Evolutionary conservation across 2,329 filamentous ascomycete genomes (phyloP).

Genomic region (Parasarocladium wereldwijsianum): DNA sequence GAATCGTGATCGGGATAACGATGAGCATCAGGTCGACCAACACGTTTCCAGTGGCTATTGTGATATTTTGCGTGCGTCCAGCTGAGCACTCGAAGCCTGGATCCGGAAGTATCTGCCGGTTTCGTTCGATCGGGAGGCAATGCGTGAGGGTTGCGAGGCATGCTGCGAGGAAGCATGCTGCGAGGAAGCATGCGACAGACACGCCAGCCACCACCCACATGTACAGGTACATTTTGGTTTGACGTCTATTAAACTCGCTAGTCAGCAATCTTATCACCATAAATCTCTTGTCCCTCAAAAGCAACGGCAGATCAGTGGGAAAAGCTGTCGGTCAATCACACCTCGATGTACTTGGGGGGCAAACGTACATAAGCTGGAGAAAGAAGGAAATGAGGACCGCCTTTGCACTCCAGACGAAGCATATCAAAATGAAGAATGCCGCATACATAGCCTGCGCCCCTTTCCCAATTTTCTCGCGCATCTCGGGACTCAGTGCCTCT

Average conservation of each 20-base stretch:
- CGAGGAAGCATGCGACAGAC: conserved; percentile 1
- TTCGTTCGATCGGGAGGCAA: conserved; percentile 2
- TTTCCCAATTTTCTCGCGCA: conserved; percentile 1
- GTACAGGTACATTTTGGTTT: conserved; percentile 3
- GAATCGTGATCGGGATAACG: conserved; percentile 2
- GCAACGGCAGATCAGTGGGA: too few species aligned
- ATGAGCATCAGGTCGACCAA: conserved; percentile 4
- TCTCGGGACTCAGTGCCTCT: conserved; percentile 4
- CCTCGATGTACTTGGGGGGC: too few species aligned
- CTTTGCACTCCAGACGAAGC: conserved; percentile 5
- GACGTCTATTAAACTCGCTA: background rate
- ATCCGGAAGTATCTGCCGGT: conserved; percentile 5
- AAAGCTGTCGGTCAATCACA: too few species aligned
- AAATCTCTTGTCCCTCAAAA: too few species aligned
- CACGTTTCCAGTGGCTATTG: conserved; percentile 4
- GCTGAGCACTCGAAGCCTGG: conserved; percentile 5
- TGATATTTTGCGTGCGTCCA: conserved; percentile 4
- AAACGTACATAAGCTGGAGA: conserved; percentile 4
- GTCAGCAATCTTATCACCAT: background rate
- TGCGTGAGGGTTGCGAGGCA: conserved; percentile 4
- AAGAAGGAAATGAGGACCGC: conserved; percentile 3
- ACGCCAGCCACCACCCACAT: conserved; percentile 1
- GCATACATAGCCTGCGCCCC: conserved; percentile 5
- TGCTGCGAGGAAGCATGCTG: conserved; percentile 3
- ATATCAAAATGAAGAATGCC: conserved; percentile 5